Base-by-base conservation (phyloP, 495 filamentous ascomycete genomes). In the Aspergillus carlsbadensis region DNA sequence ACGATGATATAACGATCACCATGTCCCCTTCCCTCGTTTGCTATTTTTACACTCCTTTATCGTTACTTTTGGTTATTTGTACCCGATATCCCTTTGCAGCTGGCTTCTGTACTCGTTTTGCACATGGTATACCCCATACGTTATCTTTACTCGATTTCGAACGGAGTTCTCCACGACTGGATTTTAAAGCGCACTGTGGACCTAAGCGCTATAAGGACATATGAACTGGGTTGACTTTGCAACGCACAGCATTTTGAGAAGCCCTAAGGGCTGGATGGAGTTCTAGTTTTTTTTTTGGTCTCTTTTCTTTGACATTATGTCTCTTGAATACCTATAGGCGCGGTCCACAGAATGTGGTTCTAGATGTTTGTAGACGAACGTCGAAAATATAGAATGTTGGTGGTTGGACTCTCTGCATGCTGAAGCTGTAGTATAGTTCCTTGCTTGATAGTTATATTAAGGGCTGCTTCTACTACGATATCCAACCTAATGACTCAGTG, bases 31-130 rank as follows among this genome's bases (percentile, higher is more conserved):
- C 22, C n/a, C 36, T 37, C 39, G 0, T 26, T 54, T 26, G 13
- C 17, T 45, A 18, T 8, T 48, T 41, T 49, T 34, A 29, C 26
- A 29, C 26, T 8, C 26, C 26, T 29, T 39, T 31, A 42, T 56
- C 34, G 1, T 48, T 49, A 37, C 17, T n/a, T 29, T 36, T 37
- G 31, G 0, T 42, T 39, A 42, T 42, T 21, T 14, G 37, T 42
- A 42, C 39, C 33, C 35, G 45, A 50, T 57, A 57, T 57, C 54
- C 36, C 35, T 49, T 36, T 50, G 45, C 54, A 43, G 26, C 43
- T 44, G 15, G 15, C 35, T 40, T 47, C 37, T 37, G 13, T 57
- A 43, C 11, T 24, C 13, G 29, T 54, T 35, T 50, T 17, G 37
- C 21, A 43, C 29, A 50, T 44, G 24, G 36, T 57, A 49, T 50